These are phyloP conservation scores for Pulicaria dysenterica DNA, from an alignment of 129 eudicot genomes.

Conservation along the genomic window DNA sequence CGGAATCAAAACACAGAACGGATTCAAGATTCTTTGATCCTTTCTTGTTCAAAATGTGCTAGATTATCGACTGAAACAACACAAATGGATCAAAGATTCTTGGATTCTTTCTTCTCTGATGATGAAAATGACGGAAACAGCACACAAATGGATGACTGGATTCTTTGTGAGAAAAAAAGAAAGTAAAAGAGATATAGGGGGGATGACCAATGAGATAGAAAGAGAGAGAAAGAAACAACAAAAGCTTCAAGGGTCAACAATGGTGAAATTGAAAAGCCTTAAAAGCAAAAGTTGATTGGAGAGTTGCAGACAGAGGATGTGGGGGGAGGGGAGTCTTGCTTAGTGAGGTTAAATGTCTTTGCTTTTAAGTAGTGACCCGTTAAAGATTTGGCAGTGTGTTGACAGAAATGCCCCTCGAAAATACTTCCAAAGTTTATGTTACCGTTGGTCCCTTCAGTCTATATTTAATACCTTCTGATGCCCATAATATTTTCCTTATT, in stretches of 20 bases:
- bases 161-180: slow-evolving; percentile 29
- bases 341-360: slow-evolving; percentile 31
- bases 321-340: slow-evolving; percentile 22
- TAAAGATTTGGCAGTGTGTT: slow-evolving; percentile 41
- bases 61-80: not conserved
- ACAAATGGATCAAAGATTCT: not conserved
- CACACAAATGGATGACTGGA: slow-evolving; percentile 11
- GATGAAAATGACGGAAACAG: slow-evolving; percentile 10
- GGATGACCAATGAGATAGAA: slow-evolving; percentile 38
- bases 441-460: slow-evolving; percentile 64
- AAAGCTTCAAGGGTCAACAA: slow-evolving; percentile 22
- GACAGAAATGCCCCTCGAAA: slow-evolving; percentile 68
- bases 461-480: slow-evolving; percentile 26
- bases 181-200: slow-evolving; percentile 6
- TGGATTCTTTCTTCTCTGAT: slow-evolving; percentile 7
- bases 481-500: slow-evolving; percentile 13
- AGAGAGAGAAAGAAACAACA: not conserved
- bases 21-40: not conserved
- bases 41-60: not conserved
- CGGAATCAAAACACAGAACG: slow-evolving; percentile 9
- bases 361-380: slow-evolving; percentile 59
- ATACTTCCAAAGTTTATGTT: slow-evolving; percentile 83
- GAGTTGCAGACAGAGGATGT: slow-evolving; percentile 31
- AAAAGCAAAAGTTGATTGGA: slow-evolving; percentile 50
- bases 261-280: slow-evolving; percentile 38